These are phyloP conservation scores for Phytophthora constricta DNA, from an alignment of 352 stramenopile genomes.

Conservation along the genomic window DNA sequence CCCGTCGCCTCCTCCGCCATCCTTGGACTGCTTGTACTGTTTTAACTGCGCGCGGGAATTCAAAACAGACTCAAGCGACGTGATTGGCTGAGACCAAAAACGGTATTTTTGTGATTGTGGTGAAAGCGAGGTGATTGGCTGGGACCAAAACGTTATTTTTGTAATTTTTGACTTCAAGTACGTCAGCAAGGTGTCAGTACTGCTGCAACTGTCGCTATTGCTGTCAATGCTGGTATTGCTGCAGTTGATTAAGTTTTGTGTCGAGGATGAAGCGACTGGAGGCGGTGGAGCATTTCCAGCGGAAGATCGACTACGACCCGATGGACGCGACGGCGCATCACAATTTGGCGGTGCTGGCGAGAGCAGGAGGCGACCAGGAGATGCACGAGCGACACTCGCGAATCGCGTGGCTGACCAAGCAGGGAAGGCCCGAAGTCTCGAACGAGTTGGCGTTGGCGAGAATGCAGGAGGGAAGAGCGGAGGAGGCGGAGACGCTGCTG, in stretches of 20 bases:
- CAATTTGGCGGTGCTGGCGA: constrained; percentile 63
- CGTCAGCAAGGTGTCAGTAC: too few relatives aligned
- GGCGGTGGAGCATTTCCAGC: constrained; percentile 70
- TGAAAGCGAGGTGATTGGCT: too few relatives aligned
- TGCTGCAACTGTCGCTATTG: too few relatives aligned
- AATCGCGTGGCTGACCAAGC: constrained; percentile 68
- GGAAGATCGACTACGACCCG: constrained; percentile 58
- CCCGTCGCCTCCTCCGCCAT: neutral
- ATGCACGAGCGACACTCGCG: constrained; percentile 51
- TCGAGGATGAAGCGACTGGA: constrained; percentile 51
- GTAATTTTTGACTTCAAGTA: too few relatives aligned
- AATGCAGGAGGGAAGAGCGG: constrained; percentile 45
- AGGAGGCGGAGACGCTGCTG: constrained; percentile 53
- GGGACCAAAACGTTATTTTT: too few relatives aligned
- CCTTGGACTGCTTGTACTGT: too few relatives aligned
- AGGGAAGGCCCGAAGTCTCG: constrained; percentile 56
- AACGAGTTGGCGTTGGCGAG: constrained; percentile 70
- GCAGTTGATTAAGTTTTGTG: too few relatives aligned
- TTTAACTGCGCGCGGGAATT: neutral
- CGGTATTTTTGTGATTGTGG: too few relatives aligned
- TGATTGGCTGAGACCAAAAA: neutral
- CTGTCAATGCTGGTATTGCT: constrained; percentile 1
- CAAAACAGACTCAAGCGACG: neutral
- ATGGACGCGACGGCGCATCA: constrained; percentile 65
- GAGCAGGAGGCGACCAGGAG: constrained; percentile 50